These are phyloP conservation scores for Boletellus emodensis DNA, from an alignment of 768 basidiomycete species.

Conservation along the genomic window DNA sequence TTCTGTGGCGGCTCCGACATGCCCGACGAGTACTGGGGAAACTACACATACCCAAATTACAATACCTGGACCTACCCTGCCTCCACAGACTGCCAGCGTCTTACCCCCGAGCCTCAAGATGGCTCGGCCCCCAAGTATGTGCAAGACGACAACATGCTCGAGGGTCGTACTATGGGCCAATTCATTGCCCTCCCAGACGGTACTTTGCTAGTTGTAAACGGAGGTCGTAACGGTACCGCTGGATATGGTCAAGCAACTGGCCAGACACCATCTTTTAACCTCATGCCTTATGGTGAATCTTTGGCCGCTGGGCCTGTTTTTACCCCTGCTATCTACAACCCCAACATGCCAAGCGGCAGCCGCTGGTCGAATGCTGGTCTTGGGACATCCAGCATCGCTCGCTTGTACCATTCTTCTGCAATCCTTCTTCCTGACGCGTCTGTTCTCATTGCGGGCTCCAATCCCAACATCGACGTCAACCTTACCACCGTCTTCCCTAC, in stretches of 20 bases:
- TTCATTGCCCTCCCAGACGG: slow-evolving; percentile 83
- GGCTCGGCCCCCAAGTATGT: slow-evolving; percentile 57
- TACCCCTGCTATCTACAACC: slow-evolving; percentile 79
- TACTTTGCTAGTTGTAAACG: slow-evolving; percentile 74
- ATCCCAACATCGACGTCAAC: slow-evolving; percentile 89
- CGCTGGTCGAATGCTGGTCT: slow-evolving; percentile 75
- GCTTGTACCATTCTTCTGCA: slow-evolving; percentile 91
- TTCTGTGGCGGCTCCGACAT: slow-evolving; percentile 91
- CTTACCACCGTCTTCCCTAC: slow-evolving; percentile 62
- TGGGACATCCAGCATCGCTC: slow-evolving; percentile 58
- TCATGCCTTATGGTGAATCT: slow-evolving; percentile 73
- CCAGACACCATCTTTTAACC: slow-evolving; percentile 32
- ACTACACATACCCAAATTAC: slow-evolving; percentile 68
- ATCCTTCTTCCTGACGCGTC: slow-evolving; percentile 84
- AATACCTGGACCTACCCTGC: slow-evolving; percentile 75
- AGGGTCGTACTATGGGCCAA: slow-evolving; percentile 87
- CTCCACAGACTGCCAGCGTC: slow-evolving; percentile 70
- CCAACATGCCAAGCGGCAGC: slow-evolving; percentile 62
- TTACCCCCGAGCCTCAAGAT: slow-evolving; percentile 81
- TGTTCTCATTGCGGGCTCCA: slow-evolving; percentile 86
- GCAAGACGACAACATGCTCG: slow-evolving; percentile 72
- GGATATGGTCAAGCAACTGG: slow-evolving; percentile 70
- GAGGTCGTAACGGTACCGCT: slow-evolving; percentile 81
- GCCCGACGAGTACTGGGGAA: slow-evolving; percentile 69
- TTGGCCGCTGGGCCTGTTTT: slow-evolving; percentile 78